A percentile compares a stretch with the other conserved stretches of the same genome.
Evolutionary conservation across 106 monocot species (phyloP).

Genomic region (Dendrobium officinale): DNA sequence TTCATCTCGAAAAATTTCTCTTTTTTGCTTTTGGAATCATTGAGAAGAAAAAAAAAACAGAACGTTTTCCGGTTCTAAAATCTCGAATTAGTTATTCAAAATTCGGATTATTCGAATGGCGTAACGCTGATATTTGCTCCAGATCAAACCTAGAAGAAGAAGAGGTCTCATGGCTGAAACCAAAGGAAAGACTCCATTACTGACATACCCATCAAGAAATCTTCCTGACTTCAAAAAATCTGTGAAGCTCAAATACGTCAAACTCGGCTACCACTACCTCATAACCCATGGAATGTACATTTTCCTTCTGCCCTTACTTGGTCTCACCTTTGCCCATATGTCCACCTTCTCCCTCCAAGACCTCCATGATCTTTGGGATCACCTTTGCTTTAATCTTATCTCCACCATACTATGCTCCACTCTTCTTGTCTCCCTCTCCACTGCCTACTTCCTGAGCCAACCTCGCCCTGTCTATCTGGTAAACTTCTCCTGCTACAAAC

Average conservation of each 20-base stretch:
- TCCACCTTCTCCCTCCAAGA: slow-evolving; percentile 18
- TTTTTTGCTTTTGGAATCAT: no score
- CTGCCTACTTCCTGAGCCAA: slow-evolving; percentile 8
- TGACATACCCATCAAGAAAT: background rate
- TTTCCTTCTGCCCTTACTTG: slow-evolving; percentile 3
- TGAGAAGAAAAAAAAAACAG: no score
- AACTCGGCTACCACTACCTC: slow-evolving; percentile 16
- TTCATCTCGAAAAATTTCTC: no score
- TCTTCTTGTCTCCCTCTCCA: slow-evolving; percentile 10
- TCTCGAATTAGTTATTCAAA: no score
- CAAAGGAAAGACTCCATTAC: background rate
- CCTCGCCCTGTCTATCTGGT: slow-evolving; percentile 6
- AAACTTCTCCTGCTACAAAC: slow-evolving; percentile 18
- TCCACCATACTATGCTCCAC: slow-evolving; percentile 13
- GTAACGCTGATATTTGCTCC: background rate
- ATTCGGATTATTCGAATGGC: no score
- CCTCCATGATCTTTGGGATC: slow-evolving; percentile 7
- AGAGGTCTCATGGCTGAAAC: background rate
- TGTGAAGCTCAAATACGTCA: slow-evolving; percentile 9
- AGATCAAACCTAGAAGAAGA: background rate
- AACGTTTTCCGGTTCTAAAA: no score
- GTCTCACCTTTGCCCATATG: slow-evolving; percentile 2
- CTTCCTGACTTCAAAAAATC: slow-evolving; percentile 3
- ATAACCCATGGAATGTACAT: slow-evolving; percentile 19
- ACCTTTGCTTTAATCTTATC: slow-evolving; percentile 15